Conservation (phyloP, 1,284 basidiomycete species). For the Dichomitus squalens region DNA sequence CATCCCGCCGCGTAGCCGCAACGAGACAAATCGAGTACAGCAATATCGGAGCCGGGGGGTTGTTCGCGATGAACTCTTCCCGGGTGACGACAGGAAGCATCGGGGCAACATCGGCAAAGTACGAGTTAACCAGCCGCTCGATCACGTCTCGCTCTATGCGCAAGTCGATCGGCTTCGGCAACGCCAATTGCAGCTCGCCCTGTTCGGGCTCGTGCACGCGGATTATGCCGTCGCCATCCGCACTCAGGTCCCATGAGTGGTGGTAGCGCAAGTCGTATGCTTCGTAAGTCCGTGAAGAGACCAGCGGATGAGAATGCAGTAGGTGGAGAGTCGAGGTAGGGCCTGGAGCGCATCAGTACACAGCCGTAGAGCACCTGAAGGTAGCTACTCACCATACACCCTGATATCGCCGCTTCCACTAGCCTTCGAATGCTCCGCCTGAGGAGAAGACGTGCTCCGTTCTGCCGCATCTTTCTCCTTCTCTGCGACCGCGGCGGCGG, state of each 20-base stretch:
- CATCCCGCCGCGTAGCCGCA: slow-evolving; percentile 83
- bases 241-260: slow-evolving; percentile 81
- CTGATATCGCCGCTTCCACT: slow-evolving; percentile 44
- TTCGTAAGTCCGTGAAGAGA: slow-evolving; percentile 84
- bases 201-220: slow-evolving; percentile 70
- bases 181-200: slow-evolving; percentile 53
- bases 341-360: slow-evolving; percentile 51
- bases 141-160: slow-evolving; percentile 79
- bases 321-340: slow-evolving; percentile 87
- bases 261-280: slow-evolving; percentile 85
- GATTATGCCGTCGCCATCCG: slow-evolving; percentile 87
- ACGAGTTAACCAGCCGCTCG: slow-evolving; percentile 86
- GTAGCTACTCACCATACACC: slow-evolving; percentile 56
- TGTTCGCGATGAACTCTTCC: slow-evolving; percentile 80
- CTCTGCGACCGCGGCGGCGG: slow-evolving; percentile 30
- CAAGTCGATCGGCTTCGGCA: slow-evolving; percentile 65
- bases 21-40: slow-evolving; percentile 94
- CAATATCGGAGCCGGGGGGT: slow-evolving; percentile 77
- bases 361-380: not conserved
- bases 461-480: slow-evolving; percentile 45
- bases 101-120: slow-evolving; percentile 86
- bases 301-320: slow-evolving; percentile 84
- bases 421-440: slow-evolving; percentile 27
- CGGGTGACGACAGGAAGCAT: slow-evolving; percentile 87
- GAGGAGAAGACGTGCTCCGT: slow-evolving; percentile 34